Evolutionary conservation across 2,329 filamentous ascomycete species (phyloP).

Genomic region (Aspergillus piperis): DNA sequence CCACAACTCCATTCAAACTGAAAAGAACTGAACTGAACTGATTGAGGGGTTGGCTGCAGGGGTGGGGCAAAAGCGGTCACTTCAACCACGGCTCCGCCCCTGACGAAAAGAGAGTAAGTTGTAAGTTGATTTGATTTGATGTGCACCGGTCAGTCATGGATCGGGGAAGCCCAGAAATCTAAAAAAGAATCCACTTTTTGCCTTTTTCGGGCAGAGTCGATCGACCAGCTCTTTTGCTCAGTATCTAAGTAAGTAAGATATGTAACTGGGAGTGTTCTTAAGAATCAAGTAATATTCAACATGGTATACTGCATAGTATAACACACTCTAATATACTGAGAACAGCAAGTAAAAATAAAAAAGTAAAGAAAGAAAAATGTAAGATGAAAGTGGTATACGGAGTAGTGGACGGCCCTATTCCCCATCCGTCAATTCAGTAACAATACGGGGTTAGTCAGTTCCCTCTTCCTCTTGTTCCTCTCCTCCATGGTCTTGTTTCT

Average conservation of each 20-base stretch:
- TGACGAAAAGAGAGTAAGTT: constrained; percentile 14
- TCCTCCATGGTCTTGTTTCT: background rate
- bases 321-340: too few relatives aligned
- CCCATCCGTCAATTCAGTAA: too few relatives aligned
- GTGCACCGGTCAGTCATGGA: constrained; percentile 23
- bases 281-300: too few relatives aligned
- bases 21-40: constrained; percentile 8
- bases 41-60: constrained; percentile 23
- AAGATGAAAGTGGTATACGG: too few relatives aligned
- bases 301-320: too few relatives aligned
- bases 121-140: constrained; percentile 10
- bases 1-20: too few relatives aligned
- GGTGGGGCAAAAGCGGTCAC: constrained; percentile 14
- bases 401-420: too few relatives aligned
- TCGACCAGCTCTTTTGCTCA: background rate
- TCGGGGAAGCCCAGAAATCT: constrained; percentile 3
- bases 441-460: background rate
- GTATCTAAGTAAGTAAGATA: too few relatives aligned
- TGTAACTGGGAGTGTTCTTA: too few relatives aligned
- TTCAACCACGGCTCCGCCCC: constrained; percentile 24
- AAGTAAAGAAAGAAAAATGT: too few relatives aligned
- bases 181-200: too few relatives aligned
- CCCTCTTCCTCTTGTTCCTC: background rate
- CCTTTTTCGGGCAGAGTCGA: background rate
- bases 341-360: too few relatives aligned